Percentiles rank a stretch among this genome's conserved stretches.
phyloP scores from a whole-genome alignment of 2,329 filamentous ascomycete species.

The Botrytis aclada region DNA sequence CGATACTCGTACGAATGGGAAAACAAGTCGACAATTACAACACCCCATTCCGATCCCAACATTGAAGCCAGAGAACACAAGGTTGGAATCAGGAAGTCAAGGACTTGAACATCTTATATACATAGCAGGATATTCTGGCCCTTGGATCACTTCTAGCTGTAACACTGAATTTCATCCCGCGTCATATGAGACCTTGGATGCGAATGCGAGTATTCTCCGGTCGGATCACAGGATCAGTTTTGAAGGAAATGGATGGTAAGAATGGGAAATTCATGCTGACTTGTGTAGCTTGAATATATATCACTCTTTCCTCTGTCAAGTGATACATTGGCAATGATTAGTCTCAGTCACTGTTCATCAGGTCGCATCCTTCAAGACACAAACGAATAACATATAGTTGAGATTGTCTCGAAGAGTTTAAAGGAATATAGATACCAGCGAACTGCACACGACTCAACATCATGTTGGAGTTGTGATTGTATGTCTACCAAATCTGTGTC shows the following conservation, averaged over 20 bases:
- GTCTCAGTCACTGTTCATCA: background rate
- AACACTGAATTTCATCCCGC: constrained; percentile 49
- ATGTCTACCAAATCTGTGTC: constrained; percentile 41
- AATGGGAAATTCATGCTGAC: constrained; percentile 46
- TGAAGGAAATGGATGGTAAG: constrained; percentile 30
- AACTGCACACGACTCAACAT: constrained; percentile 38
- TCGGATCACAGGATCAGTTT: constrained; percentile 10
- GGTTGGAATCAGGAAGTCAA: too few species aligned
- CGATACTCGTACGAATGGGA: constrained; percentile 12
- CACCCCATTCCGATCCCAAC: constrained; percentile 2
- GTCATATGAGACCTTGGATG: constrained; percentile 48
- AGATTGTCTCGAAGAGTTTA: constrained; percentile 43
- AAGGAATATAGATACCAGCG: rapidly evolving
- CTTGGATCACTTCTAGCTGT: constrained; percentile 38
- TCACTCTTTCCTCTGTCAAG: background rate
- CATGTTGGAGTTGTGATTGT: constrained; percentile 56
- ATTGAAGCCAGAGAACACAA: background rate
- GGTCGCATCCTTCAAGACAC: background rate
- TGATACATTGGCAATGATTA: background rate
- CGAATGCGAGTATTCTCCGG: constrained; percentile 45
- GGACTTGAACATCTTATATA: background rate
- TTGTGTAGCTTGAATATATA: constrained; percentile 54
- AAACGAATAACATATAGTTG: constrained; percentile 47
- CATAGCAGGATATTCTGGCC: background rate
- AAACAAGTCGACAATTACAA: background rate